Percentiles rank a stretch among this genome's conserved stretches.
Evolutionary conservation across 768 basidiomycete species (phyloP).

Genomic region (Mycena indigotica): DNA sequence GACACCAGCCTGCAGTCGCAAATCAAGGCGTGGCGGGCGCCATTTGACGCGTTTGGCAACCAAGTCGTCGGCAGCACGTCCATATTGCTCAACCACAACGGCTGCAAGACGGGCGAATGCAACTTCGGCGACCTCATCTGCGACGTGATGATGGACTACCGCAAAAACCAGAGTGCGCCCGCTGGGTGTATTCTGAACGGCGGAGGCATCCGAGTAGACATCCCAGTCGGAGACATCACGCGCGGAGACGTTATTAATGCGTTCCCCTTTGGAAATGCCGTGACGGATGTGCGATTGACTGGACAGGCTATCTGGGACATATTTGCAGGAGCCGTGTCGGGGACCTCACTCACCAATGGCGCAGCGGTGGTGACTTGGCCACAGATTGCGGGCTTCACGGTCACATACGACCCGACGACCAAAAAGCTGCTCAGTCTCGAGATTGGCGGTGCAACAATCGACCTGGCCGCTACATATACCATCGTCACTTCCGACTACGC

Average conservation of each 20-base stretch:
- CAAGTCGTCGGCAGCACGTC: slow-evolving; percentile 41
- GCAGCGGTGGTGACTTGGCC: slow-evolving; percentile 41
- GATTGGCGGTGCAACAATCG: slow-evolving; percentile 31
- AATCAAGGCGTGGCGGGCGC: slow-evolving; percentile 41
- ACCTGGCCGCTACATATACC: slow-evolving; percentile 29
- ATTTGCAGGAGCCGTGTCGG: slow-evolving; percentile 43
- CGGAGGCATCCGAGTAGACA: slow-evolving; percentile 44
- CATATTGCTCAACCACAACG: slow-evolving; percentile 38
- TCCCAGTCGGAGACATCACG: slow-evolving; percentile 44
- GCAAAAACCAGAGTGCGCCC: slow-evolving; percentile 27
- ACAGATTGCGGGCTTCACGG: slow-evolving; percentile 43
- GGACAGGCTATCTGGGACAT: slow-evolving; percentile 44
- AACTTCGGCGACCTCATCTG: slow-evolving; percentile 45
- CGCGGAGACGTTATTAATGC: slow-evolving; percentile 41
- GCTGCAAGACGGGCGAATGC: slow-evolving; percentile 46
- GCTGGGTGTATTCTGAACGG: slow-evolving; percentile 44
- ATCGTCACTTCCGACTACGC: slow-evolving; percentile 38
- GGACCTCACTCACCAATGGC: slow-evolving; percentile 31
- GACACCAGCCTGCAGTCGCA: slow-evolving; percentile 40
- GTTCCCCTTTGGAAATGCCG: slow-evolving; percentile 47
- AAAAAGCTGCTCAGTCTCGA: slow-evolving; percentile 33
- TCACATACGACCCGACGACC: slow-evolving; percentile 35
- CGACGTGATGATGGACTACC: slow-evolving; percentile 45
- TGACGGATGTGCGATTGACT: slow-evolving; percentile 43
- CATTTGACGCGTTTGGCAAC: slow-evolving; percentile 37